Percentiles rank a stretch among this genome's conserved stretches.
These are phyloP conservation scores for Mucor circinelloides DNA, from an alignment of 371 early-diverging fungal genomes.

Conservation along the genomic window DNA sequence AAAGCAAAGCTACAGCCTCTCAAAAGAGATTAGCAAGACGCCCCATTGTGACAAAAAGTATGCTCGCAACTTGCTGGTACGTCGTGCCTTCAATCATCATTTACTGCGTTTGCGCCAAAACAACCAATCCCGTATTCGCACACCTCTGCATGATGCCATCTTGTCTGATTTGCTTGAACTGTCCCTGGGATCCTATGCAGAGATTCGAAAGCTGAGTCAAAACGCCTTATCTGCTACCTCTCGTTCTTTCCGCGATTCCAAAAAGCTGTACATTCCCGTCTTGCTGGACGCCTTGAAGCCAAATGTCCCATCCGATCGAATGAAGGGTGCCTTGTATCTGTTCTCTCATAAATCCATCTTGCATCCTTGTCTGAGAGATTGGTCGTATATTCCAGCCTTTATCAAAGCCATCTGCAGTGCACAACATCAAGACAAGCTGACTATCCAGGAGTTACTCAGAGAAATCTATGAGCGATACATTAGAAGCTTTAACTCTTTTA, in stretches of 20 bases:
- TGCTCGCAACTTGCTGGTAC: slow-evolving; percentile 54
- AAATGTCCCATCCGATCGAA: slow-evolving; percentile 53
- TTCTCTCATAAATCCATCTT: slow-evolving; percentile 56
- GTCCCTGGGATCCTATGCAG: slow-evolving; percentile 73
- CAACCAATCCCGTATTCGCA: slow-evolving; percentile 47
- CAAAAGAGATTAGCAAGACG: slow-evolving; percentile 52
- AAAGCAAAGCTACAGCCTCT: slow-evolving; percentile 62
- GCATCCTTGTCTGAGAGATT: slow-evolving; percentile 65
- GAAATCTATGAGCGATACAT: slow-evolving; percentile 67
- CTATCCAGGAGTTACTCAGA: slow-evolving; percentile 74
- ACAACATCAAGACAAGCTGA: slow-evolving; percentile 80
- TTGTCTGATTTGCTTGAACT: slow-evolving; percentile 62
- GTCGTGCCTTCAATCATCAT: slow-evolving; percentile 61
- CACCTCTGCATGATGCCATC: slow-evolving; percentile 53
- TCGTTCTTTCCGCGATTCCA: slow-evolving; percentile 62
- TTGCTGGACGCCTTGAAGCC: slow-evolving; percentile 61
- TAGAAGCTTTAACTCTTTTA: slow-evolving; percentile 45
- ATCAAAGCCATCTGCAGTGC: slow-evolving; percentile 65
- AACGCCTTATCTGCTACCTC: slow-evolving; percentile 55
- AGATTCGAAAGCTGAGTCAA: slow-evolving; percentile 75
- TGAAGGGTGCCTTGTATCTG: slow-evolving; percentile 82
- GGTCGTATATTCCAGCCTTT: slow-evolving; percentile 66
- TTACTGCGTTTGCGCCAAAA: slow-evolving; percentile 65
- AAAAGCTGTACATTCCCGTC: slow-evolving; percentile 55
- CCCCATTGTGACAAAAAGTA: slow-evolving; percentile 51